Evolutionary conservation across 2,329 filamentous ascomycete genomes (phyloP).

Genomic region (Fonsecaea monophora): DNA sequence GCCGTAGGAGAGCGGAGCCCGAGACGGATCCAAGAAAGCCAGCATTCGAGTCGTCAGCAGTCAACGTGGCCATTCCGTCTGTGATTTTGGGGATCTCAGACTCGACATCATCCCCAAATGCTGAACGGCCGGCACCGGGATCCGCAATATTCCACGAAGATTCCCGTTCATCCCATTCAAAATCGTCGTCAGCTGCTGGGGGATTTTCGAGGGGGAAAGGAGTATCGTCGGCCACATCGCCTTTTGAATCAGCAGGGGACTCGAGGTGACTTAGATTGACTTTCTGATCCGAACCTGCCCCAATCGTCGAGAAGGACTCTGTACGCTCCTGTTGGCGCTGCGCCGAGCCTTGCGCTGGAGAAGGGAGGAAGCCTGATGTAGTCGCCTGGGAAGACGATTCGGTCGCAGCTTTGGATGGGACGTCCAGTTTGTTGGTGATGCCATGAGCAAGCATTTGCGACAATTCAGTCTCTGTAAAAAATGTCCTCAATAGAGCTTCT

Average conservation of each 20-base stretch:
- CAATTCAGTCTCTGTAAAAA: constrained; percentile 33
- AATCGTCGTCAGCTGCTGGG: constrained; percentile 35
- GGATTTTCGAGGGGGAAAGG: constrained; percentile 24
- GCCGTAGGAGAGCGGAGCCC: constrained; percentile 34
- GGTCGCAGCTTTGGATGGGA: background rate
- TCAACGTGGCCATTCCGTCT: constrained; percentile 36
- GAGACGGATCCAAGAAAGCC: constrained; percentile 35
- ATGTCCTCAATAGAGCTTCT: constrained; percentile 30
- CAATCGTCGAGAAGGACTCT: constrained; percentile 11
- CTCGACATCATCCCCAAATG: constrained; percentile 18
- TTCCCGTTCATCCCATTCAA: constrained; percentile 38
- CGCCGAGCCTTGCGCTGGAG: background rate
- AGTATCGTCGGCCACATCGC: constrained; percentile 14
- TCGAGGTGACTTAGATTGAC: constrained; percentile 21
- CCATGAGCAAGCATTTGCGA: constrained; percentile 34
- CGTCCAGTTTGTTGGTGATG: constrained; percentile 13
- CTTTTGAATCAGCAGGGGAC: constrained; percentile 4
- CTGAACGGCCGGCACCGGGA: constrained; percentile 5
- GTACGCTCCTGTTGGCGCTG: background rate
- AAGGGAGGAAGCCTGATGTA: background rate
- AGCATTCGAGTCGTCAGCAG: constrained; percentile 34
- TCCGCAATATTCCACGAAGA: constrained; percentile 27
- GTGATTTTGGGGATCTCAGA: constrained; percentile 32
- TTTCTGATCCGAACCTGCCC: constrained; percentile 15
- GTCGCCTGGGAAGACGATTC: background rate